These are phyloP conservation scores for Pichia sp. DNA, from an alignment of 1,139 yeast species.

Conservation along the genomic window DNA sequence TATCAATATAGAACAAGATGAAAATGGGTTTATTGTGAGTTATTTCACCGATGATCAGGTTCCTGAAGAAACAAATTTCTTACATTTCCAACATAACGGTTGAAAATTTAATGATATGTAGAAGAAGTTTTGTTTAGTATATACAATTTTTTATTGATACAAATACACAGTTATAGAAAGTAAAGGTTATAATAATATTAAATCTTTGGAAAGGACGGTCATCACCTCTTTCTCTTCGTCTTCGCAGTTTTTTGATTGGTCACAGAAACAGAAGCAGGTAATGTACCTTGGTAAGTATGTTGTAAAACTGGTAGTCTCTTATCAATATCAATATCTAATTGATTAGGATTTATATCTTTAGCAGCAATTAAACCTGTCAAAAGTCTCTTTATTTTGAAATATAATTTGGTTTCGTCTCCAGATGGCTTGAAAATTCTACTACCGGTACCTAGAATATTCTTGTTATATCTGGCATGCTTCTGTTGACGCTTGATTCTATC, in stretches of 20 bases:
- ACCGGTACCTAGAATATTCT: constrained; percentile 12
- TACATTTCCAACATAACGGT: background rate
- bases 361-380: constrained; percentile 42
- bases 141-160: no score
- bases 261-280: constrained; percentile 55
- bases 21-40: constrained; percentile 14
- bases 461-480: constrained; percentile 13
- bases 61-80: constrained; percentile 5
- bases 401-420: constrained; percentile 46
- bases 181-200: no score
- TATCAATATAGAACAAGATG: constrained; percentile 20
- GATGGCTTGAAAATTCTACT: constrained; percentile 33
- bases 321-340: constrained; percentile 36
- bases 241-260: constrained; percentile 20
- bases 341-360: constrained; percentile 27
- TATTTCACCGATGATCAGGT: constrained; percentile 11
- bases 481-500: constrained; percentile 25
- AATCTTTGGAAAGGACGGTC: no score
- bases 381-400: constrained; percentile 49
- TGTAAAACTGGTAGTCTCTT: constrained; percentile 65
- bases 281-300: constrained; percentile 73
- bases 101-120: background rate
- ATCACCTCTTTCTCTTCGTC: constrained; percentile 25
- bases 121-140: no score
- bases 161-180: constrained; percentile 2